phyloP scores from a whole-genome alignment of 169 alveolate species.

The Plasmodium malariae region DNA sequence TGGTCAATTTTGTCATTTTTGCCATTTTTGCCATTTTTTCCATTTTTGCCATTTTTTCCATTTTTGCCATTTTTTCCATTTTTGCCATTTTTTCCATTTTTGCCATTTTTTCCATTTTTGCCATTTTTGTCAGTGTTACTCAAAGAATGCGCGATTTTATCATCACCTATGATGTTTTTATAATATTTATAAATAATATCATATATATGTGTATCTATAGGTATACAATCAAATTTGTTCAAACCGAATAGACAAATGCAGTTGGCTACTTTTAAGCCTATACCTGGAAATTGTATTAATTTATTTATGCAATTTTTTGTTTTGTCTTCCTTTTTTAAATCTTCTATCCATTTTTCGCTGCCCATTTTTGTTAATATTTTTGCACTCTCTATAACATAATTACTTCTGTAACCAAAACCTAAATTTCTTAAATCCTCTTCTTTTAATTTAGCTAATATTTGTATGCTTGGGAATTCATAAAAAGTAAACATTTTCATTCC shows the following conservation, averaged over 20 bases:
- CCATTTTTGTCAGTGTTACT: neutral
- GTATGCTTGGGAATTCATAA: slow-evolving; percentile 80
- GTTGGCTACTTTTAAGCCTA: slow-evolving; percentile 95
- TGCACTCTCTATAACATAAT: slow-evolving; percentile 76
- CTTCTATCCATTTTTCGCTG: slow-evolving; percentile 76
- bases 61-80: neutral
- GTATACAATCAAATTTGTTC: slow-evolving; percentile 87
- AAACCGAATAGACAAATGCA: slow-evolving; percentile 91
- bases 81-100: neutral
- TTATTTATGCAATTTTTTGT: slow-evolving; percentile 44
- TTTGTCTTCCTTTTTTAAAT: slow-evolving; percentile 57
- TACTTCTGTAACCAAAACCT: slow-evolving; percentile 83
- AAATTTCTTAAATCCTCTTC: slow-evolving; percentile 73
- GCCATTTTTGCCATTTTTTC: neutral
- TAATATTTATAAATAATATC: slow-evolving; percentile 67
- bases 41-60: neutral
- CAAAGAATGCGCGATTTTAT: neutral
- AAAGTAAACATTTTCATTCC: slow-evolving; percentile 41
- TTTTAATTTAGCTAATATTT: slow-evolving; percentile 56
- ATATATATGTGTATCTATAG: slow-evolving; percentile 94
- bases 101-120: neutral
- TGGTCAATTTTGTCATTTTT: neutral
- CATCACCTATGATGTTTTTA: slow-evolving; percentile 25
- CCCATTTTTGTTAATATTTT: slow-evolving; percentile 63
- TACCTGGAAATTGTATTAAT: slow-evolving; percentile 86